Evolutionary conservation across 306 rosid species (phyloP).

Genomic region (Acmispon strigosus): DNA sequence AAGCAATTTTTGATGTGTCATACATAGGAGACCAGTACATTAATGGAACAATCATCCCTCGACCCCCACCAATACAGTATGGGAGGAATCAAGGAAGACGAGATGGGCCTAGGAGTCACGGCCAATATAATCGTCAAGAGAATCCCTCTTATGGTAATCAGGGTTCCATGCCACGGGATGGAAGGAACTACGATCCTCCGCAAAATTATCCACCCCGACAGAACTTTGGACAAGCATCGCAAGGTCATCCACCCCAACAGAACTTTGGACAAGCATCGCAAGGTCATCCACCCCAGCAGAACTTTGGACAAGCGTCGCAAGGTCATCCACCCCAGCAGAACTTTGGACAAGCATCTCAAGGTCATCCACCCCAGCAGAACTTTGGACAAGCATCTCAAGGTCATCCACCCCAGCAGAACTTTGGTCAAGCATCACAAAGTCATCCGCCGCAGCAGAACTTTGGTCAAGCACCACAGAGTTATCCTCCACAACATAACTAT

Average conservation of each 20-base stretch:
- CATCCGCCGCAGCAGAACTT: slow-evolving; percentile 30
- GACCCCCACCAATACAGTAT: slow-evolving; percentile 80
- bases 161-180: slow-evolving; percentile 46
- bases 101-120: slow-evolving; percentile 37
- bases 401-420: slow-evolving; percentile 22
- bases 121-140: slow-evolving; percentile 38
- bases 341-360: slow-evolving; percentile 33
- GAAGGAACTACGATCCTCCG: slow-evolving; percentile 44
- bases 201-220: slow-evolving; percentile 39
- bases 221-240: slow-evolving; percentile 34
- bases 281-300: slow-evolving; percentile 19
- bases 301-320: slow-evolving; percentile 21
- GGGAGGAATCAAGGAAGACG: slow-evolving; percentile 49
- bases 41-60: slow-evolving; percentile 70
- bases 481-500: slow-evolving; percentile 16
- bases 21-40: slow-evolving; percentile 79
- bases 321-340: slow-evolving; percentile 37
- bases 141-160: slow-evolving; percentile 34
- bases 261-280: slow-evolving; percentile 32
- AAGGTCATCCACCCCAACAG: slow-evolving; percentile 35
- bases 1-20: background rate
- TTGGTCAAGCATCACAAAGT: slow-evolving; percentile 18
- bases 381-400: slow-evolving; percentile 30
- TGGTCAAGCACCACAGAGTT: slow-evolving; percentile 20
- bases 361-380: slow-evolving; percentile 34